Evolutionary conservation across 352 stramenopile species (phyloP), one percentile per base, ranked within the genome.

Genomic region (Phytophthora citrophthora): DNA sequence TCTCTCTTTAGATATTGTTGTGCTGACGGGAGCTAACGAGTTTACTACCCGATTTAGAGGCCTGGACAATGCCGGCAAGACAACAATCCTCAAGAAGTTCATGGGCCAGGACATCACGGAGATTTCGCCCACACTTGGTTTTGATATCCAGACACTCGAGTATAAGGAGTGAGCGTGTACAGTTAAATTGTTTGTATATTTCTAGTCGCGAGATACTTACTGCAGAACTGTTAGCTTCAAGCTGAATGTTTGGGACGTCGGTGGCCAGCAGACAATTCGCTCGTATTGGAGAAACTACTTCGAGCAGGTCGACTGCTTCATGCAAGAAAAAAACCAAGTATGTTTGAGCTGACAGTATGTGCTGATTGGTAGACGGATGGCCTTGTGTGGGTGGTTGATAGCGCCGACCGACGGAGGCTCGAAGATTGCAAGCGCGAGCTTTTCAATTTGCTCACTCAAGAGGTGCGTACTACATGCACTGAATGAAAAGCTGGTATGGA

Each of bases 241-340:
- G 74, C 89, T 99, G 47, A 98, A 99, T 73, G 92, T 99, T 53
- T 99, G 96, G 96, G 97, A 99, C 77, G 96, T 99, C 46, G 98
- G 97, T 54, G 98, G 97, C 27, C 98, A 99, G 84, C 97, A 98
- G 62, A 99, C 97, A 18, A 99, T 99, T 53, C 92, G 97, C 18
- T 94, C 97, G 5, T 99, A 99, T 79, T 99, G 98, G 98, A 86
- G 97, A 39, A 99, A 99, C 83, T 99, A 99, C 82, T 99, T 99
- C 76, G 98, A 99, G 82, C 79, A 98, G 75, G 64, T 68, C 24
- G n/a, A 13, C 8, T 56, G 16, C 7, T 9, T 26, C 12, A 1
- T 47, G 29, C 36, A 43, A 15, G 7, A 43, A n/a, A n/a, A n/a
- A n/a, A n/a, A 12, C 6, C 49, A 36, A 12, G 27, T 10, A 18